Conservation (phyloP, 306 rosid genomes). For the Vigna hirtella region DNA sequence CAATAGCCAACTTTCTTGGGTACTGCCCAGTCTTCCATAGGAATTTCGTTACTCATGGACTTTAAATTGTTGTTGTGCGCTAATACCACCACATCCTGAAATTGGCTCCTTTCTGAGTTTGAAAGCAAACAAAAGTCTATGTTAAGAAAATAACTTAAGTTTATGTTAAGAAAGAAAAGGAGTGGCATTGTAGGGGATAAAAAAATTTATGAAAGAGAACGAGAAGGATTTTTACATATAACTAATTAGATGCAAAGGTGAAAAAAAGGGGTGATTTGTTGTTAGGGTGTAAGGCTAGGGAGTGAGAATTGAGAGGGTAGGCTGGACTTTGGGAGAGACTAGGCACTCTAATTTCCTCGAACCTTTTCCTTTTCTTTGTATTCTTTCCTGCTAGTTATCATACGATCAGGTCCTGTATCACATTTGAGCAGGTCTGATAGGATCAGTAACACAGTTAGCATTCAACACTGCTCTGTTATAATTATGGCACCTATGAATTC, state of each 20-base stretch:
- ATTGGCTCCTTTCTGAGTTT: constrained; percentile 31
- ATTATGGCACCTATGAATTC: neutral
- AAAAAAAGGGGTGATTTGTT: no score
- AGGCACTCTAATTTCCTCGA: neutral
- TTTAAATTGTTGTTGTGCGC: neutral
- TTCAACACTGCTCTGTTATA: neutral
- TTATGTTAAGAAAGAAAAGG: neutral
- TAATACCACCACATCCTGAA: constrained; percentile 12
- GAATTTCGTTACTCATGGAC: constrained; percentile 12
- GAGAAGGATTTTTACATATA: neutral
- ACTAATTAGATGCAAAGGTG: neutral
- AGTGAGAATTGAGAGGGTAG: neutral
- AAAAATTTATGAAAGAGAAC: neutral
- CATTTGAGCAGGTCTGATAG: neutral
- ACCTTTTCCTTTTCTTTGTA: neutral
- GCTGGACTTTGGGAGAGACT: neutral
- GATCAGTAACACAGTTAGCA: neutral
- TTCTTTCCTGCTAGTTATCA: neutral
- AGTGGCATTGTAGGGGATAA: neutral
- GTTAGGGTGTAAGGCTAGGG: neutral
- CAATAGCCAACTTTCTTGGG: constrained; percentile 6
- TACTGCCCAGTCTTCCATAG: constrained; percentile 4
- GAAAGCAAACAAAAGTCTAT: constrained; percentile 15
- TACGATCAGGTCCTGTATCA: neutral
- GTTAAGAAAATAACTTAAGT: neutral